Evolutionary conservation across 768 basidiomycete genomes (phyloP).

Genomic region (Lyophyllum semitale): DNA sequence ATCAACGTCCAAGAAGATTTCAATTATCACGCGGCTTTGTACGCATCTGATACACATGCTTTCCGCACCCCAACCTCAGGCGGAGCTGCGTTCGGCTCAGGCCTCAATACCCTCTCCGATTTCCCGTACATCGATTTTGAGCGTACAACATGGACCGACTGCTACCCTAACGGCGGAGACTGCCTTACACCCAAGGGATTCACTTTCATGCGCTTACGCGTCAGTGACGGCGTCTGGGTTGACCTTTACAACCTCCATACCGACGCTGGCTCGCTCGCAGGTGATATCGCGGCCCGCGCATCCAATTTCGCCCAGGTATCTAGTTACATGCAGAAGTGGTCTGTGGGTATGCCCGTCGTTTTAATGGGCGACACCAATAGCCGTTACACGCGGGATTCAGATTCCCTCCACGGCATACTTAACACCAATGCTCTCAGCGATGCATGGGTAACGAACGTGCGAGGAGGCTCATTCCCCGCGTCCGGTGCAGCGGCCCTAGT

Average conservation of each 20-base stretch:
- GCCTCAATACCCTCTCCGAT: slow-evolving; percentile 38
- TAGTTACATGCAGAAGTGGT: slow-evolving; percentile 27
- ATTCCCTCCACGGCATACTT: slow-evolving; percentile 24
- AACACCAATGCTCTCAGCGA: slow-evolving; percentile 25
- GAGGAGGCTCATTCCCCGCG: slow-evolving; percentile 27
- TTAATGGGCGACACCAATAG: slow-evolving; percentile 41
- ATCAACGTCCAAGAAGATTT: slow-evolving; percentile 40
- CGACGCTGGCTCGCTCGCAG: slow-evolving; percentile 35
- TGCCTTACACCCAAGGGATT: slow-evolving; percentile 43
- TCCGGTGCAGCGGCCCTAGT: slow-evolving; percentile 26
- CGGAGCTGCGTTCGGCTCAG: slow-evolving; percentile 34
- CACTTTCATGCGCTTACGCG: slow-evolving; percentile 34
- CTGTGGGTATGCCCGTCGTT: slow-evolving; percentile 34
- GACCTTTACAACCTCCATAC: slow-evolving; percentile 41
- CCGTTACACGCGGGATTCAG: slow-evolving; percentile 36
- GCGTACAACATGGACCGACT: slow-evolving; percentile 31
- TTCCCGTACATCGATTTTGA: slow-evolving; percentile 34
- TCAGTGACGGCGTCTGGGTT: slow-evolving; percentile 32
- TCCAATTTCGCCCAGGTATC: slow-evolving; percentile 35
- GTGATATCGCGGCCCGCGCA: slow-evolving; percentile 30
- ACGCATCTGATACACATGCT: slow-evolving; percentile 34
- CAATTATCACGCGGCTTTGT: slow-evolving; percentile 38
- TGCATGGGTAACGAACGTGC: slow-evolving; percentile 31
- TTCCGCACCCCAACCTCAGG: slow-evolving; percentile 40
- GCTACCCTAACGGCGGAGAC: slow-evolving; percentile 31